These are phyloP conservation scores for Leucaena leucocephala DNA, from an alignment of 306 rosid species.

Conservation along the genomic window DNA sequence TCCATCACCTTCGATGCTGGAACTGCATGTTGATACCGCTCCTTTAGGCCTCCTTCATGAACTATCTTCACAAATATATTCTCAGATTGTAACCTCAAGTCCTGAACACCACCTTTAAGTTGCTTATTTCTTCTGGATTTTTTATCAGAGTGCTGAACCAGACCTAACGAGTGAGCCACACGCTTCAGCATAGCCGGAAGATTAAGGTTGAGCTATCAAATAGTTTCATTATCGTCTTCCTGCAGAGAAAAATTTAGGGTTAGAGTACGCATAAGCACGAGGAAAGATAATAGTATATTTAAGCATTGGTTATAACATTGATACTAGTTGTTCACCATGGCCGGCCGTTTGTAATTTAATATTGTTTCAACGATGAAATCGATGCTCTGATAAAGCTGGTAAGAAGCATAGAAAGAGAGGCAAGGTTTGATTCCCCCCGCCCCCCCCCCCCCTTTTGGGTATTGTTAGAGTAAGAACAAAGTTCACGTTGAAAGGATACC, in stretches of 20 bases:
- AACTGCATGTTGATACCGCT: conserved; percentile 47
- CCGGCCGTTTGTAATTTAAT: conserved; percentile 49
- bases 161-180: conserved; percentile 46
- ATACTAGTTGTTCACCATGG: conserved; percentile 31
- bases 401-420: conserved; percentile 19
- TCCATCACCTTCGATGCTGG: conserved; percentile 54
- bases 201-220: conserved; percentile 33
- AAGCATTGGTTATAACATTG: conserved; percentile 12
- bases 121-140: conserved; percentile 35
- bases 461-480: conserved; percentile 41
- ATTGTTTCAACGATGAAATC: conserved; percentile 45
- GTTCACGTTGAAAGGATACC: conserved; percentile 26
- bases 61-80: conserved; percentile 51
- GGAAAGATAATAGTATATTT: conserved; percentile 1
- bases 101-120: conserved; percentile 8
- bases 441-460: background rate
- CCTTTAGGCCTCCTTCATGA: conserved; percentile 58
- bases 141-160: conserved; percentile 23
- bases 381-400: conserved; percentile 35
- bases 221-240: conserved; percentile 41
- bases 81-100: conserved; percentile 34
- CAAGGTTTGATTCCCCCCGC: background rate
- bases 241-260: conserved; percentile 17
- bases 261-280: conserved; percentile 27
- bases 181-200: conserved; percentile 56